Conservation (phyloP, 1,284 basidiomycete genomes). For the Tylopilus sp. region DNA sequence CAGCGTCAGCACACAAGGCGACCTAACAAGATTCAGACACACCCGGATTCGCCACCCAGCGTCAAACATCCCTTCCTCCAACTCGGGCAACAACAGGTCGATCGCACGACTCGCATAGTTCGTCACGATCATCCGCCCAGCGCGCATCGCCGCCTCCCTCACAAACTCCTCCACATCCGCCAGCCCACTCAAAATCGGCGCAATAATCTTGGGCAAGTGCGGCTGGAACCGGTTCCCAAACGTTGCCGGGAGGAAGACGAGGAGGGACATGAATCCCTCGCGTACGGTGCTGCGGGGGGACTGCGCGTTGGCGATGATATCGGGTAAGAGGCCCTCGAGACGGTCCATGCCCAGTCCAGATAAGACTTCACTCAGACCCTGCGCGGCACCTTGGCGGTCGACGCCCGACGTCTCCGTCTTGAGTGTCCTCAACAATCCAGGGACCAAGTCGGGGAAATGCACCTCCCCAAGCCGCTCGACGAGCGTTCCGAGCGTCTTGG, state of each 20-base stretch:
- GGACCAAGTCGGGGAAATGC: constrained; percentile 96
- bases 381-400: constrained; percentile 97
- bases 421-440: constrained; percentile 89
- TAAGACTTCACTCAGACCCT: constrained; percentile 96
- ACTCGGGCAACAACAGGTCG: constrained; percentile 93
- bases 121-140: constrained; percentile 98
- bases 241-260: constrained; percentile 96
- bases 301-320: constrained; percentile 93
- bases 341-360: constrained; percentile 98
- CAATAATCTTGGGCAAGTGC: constrained; percentile 94
- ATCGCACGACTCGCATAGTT: constrained; percentile 96
- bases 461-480: constrained; percentile 96
- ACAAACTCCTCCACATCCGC: constrained; percentile 96
- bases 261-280: constrained; percentile 98
- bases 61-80: constrained; percentile 97
- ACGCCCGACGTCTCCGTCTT: constrained; percentile 97
- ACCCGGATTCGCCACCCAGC: constrained; percentile 95
- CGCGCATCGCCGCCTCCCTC: constrained; percentile 96
- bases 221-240: constrained; percentile 98
- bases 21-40: constrained; percentile 41
- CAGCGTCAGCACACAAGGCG: neutral
- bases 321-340: constrained; percentile 94
- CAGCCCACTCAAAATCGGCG: constrained; percentile 93
- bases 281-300: constrained; percentile 93
- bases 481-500: constrained; percentile 96